Base-by-base conservation (phyloP, 2,329 filamentous ascomycete genomes). In the Atkinsonella hypoxylon region DNA sequence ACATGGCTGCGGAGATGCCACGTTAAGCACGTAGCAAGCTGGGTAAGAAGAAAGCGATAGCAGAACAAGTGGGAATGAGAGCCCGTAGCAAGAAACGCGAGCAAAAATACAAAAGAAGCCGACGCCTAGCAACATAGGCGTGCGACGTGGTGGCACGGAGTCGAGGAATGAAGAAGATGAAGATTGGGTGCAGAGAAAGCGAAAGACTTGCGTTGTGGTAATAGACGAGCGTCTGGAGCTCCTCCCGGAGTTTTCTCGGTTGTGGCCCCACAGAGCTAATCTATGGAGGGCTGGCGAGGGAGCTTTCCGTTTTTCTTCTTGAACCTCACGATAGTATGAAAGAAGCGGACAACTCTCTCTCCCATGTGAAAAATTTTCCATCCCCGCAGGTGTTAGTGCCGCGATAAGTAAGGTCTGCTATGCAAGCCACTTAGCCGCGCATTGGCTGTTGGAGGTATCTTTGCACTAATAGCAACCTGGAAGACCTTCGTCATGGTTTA, bases 1-100 rank as follows among this genome's bases (percentile, higher is more conserved):
- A 79, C 77, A 80, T 80, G 62, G 62, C 62, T 57, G 59, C 54
- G 56, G 51, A 55, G 56, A 59, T 55, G 64, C 65, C 64, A 67
- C 69, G 69, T 70, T 62, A 56, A 69, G 66, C 64, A 69, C 69
- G 67, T 61, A 64, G 66, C 59, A 44, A 38, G 36, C 18, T 32
- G 20, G 20, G 55, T 5, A 63, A 65, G 64, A 65, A 49, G 41
- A 48, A 52, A 13, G 15, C 17, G n/a, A n/a, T 50, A 38, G 47
- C 51, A 58, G 54, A 54, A 52, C 55, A 56, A 59, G 53, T 48
- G 47, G 42, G 52, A 51, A 54, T 53, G 49, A 54, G 51, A 50
- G 54, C 54, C 53, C 55, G 56, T 34, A 53, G 51, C 44, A 54
- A 58, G 30, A 45, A 41, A 34, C 50, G 32, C 31, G 11, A 48